Percentiles rank a stretch among this genome's conserved stretches.
These are phyloP conservation scores for Nemania abortiva DNA, from an alignment of 2,329 filamentous ascomycete genomes.

Conservation along the genomic window DNA sequence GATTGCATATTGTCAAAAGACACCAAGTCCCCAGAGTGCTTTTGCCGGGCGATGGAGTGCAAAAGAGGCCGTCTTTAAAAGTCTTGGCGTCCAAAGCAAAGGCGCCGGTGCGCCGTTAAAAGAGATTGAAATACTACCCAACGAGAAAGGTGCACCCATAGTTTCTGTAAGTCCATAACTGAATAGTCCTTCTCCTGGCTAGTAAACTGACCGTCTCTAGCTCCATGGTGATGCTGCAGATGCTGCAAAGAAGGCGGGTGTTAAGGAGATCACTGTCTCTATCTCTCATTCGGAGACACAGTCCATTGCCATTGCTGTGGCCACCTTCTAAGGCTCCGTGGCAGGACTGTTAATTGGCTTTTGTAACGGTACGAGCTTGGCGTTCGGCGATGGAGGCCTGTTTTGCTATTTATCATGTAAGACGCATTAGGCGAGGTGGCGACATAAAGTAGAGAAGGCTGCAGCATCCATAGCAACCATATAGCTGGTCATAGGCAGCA, in stretches of 20 bases:
- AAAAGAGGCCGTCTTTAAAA: conserved; percentile 99
- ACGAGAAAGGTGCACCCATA: conserved; percentile 83
- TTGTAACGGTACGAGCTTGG: conserved; percentile 35
- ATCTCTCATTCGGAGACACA: conserved; percentile 97
- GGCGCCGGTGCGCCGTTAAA: conserved; percentile 90
- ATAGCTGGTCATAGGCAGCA: too few species aligned
- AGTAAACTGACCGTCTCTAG: conserved; percentile 64
- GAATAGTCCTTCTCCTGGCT: conserved; percentile 12
- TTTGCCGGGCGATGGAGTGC: conserved; percentile 97
- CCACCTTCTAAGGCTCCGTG: conserved; percentile 70
- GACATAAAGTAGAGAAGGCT: too few species aligned
- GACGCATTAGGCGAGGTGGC: background rate
- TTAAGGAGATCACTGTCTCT: conserved; percentile 90
- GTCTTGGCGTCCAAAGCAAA: conserved; percentile 85
- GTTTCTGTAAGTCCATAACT: conserved; percentile 76
- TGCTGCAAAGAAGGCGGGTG: conserved; percentile 86
- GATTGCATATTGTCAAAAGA: conserved; percentile 86
- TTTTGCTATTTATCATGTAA: background rate
- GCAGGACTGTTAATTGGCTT: background rate
- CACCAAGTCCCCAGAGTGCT: conserved; percentile 84
- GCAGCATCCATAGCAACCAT: too few species aligned
- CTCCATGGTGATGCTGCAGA: conserved; percentile 86
- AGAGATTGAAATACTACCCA: conserved; percentile 92
- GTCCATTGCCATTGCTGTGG: conserved; percentile 92
- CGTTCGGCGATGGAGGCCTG: conserved; percentile 18